A percentile compares a stretch with the other conserved stretches of the same genome.
These are phyloP conservation scores for Penicillium capsulatum DNA, from an alignment of 2,329 filamentous ascomycete species.

Conservation along the genomic window DNA sequence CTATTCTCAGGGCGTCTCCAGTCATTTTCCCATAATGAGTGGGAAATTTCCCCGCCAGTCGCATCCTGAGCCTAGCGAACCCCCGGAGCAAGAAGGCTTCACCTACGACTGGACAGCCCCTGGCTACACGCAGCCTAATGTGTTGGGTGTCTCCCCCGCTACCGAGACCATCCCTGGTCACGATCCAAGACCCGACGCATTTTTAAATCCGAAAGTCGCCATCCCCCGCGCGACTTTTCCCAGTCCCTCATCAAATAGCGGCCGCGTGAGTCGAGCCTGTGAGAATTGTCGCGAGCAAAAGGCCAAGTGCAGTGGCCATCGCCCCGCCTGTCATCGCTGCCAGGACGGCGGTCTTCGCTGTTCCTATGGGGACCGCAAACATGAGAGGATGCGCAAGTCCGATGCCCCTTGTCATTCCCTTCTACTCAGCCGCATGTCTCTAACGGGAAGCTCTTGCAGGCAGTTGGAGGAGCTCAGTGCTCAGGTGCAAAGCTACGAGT, in stretches of 20 bases:
- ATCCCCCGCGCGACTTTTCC: constrained; percentile 28
- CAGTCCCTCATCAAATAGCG: constrained; percentile 23
- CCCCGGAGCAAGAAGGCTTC: constrained; percentile 7
- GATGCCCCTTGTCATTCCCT: constrained; percentile 10
- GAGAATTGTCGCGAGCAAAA: constrained; percentile 46
- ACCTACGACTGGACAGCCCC: constrained; percentile 16
- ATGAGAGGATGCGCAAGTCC: constrained; percentile 43
- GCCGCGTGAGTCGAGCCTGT: constrained; percentile 39
- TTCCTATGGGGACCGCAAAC: constrained; percentile 44
- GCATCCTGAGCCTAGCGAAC: constrained; percentile 5
- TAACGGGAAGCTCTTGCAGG: constrained; percentile 25
- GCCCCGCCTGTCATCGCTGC: constrained; percentile 42
- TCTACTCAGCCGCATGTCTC: constrained; percentile 9
- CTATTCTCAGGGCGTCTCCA: background rate
- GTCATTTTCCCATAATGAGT: constrained; percentile 6
- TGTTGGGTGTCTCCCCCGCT: constrained; percentile 11
- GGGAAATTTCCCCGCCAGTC: constrained; percentile 4
- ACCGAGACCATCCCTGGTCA: constrained; percentile 13
- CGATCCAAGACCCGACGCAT: constrained; percentile 13
- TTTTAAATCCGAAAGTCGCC: constrained; percentile 28
- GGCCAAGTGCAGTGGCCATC: constrained; percentile 46
- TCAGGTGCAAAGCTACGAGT: constrained; percentile 36
- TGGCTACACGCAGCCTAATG: constrained; percentile 15
- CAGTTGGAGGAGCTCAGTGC: constrained; percentile 38
- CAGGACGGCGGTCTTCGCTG: constrained; percentile 40